Evolutionary conservation across 768 basidiomycete genomes (phyloP).

Genomic region (Amanita rubescens): DNA sequence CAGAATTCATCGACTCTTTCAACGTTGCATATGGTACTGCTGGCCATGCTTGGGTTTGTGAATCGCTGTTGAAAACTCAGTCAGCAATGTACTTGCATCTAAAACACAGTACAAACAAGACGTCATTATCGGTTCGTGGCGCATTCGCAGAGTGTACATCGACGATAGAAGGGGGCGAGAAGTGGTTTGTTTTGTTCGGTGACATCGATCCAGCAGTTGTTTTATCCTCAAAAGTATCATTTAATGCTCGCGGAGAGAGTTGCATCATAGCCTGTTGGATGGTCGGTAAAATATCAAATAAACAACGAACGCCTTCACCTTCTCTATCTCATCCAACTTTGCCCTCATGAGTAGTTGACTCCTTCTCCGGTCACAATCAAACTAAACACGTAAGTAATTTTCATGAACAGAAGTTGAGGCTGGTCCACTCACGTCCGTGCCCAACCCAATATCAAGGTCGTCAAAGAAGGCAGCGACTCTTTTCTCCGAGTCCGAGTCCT

Average conservation of each 20-base stretch:
- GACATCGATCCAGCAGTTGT: slow-evolving; percentile 16
- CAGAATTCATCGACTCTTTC: slow-evolving; percentile 19
- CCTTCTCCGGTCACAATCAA: slow-evolving; percentile 62
- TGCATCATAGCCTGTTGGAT: slow-evolving; percentile 50
- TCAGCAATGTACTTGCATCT: background rate
- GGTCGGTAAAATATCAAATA: background rate
- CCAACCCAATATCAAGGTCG: slow-evolving; percentile 44
- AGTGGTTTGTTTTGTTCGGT: background rate
- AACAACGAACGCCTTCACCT: slow-evolving; percentile 28
- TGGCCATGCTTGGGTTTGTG: slow-evolving; percentile 25
- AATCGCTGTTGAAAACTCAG: background rate
- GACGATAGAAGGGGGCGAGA: background rate
- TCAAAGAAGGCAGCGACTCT: slow-evolving; percentile 44
- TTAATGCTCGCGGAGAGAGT: slow-evolving; percentile 52
- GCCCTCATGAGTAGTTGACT: slow-evolving; percentile 72
- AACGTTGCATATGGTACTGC: slow-evolving; percentile 33
- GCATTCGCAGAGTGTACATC: background rate
- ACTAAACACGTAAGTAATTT: slow-evolving; percentile 28
- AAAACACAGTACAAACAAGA: background rate
- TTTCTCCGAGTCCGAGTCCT: slow-evolving; percentile 37
- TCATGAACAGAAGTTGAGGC: slow-evolving; percentile 4
- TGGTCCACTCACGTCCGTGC: slow-evolving; percentile 32
- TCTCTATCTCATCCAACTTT: slow-evolving; percentile 75
- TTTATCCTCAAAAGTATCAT: slow-evolving; percentile 33
- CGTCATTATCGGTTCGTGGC: background rate